These are phyloP conservation scores for Thuidium tamariscinum DNA, from an alignment of 225 moss, liverwort and hornwort genomes.

Conservation along the genomic window DNA sequence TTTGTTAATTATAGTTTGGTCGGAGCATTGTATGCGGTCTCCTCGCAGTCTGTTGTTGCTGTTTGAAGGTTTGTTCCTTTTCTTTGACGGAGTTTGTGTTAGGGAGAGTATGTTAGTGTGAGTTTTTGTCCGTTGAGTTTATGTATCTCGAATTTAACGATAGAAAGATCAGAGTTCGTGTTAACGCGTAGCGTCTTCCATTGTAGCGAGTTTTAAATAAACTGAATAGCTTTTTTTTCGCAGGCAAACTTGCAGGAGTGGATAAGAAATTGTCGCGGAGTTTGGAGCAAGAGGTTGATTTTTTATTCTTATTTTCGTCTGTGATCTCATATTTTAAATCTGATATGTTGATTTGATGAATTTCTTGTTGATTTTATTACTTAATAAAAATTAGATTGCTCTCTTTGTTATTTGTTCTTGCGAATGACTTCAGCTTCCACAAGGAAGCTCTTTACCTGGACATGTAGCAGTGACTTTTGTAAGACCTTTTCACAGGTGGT, in stretches of 20 bases:
- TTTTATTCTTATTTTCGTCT: background rate
- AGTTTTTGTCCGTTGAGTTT: background rate
- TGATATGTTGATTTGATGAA: background rate
- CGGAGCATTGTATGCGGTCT: background rate
- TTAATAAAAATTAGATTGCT: background rate
- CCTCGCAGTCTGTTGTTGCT: background rate
- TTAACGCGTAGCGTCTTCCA: background rate
- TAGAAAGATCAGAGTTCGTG: background rate
- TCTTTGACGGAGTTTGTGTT: too few species aligned
- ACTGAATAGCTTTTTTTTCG: background rate
- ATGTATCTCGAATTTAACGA: background rate
- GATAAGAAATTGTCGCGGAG: slow-evolving; percentile 96
- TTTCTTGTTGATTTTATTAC: background rate
- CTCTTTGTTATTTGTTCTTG: background rate
- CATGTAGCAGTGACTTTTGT: background rate
- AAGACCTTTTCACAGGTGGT: slow-evolving; percentile 46
- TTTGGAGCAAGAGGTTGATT: slow-evolving; percentile 82
- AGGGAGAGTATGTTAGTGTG: background rate
- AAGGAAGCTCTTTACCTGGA: background rate
- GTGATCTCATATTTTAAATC: background rate
- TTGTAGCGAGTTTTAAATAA: background rate
- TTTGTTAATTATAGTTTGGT: background rate
- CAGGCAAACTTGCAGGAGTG: slow-evolving; percentile 94
- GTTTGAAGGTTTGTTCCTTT: background rate
- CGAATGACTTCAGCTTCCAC: background rate